Evolutionary conservation across 345 rosid genomes (phyloP).

Genomic region (Populus pruinosa): DNA sequence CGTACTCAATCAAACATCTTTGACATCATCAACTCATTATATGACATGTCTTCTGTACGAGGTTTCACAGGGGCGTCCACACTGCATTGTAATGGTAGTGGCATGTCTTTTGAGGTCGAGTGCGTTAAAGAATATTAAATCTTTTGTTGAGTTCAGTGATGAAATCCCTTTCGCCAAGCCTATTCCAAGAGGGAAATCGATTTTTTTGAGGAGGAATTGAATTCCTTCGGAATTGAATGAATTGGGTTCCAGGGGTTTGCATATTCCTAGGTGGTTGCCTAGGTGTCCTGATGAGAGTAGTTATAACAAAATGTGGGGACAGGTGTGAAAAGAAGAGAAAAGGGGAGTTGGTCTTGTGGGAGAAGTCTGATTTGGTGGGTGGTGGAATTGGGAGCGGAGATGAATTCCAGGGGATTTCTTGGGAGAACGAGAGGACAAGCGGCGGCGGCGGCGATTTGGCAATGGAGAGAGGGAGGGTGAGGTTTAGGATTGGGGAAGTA

Average conservation of each 20-base stretch:
- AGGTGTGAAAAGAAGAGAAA: not conserved
- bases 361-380: conserved; percentile 8
- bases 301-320: not conserved
- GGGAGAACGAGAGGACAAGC: not conserved
- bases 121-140: conserved; percentile 28
- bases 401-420: not conserved
- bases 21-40: conserved; percentile 48
- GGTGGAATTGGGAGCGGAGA: not conserved
- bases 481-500: conserved; percentile 17
- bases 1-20: conserved; percentile 52
- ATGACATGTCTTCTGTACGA: conserved; percentile 30
- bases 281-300: conserved; percentile 27
- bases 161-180: conserved; percentile 67
- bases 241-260: conserved; percentile 1
- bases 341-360: conserved; percentile 22
- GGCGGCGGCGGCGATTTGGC: conserved; percentile 19
- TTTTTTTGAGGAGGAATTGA: not conserved
- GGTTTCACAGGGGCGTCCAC: conserved; percentile 48
- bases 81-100: conserved; percentile 12
- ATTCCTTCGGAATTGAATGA: not conserved
- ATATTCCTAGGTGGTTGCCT: conserved; percentile 42
- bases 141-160: conserved; percentile 28
- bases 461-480: conserved; percentile 15
- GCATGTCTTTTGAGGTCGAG: conserved; percentile 29
- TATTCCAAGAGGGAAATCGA: conserved; percentile 22